Conservation (phyloP, 352 stramenopile species). For the Pythium pyrilobum region DNA sequence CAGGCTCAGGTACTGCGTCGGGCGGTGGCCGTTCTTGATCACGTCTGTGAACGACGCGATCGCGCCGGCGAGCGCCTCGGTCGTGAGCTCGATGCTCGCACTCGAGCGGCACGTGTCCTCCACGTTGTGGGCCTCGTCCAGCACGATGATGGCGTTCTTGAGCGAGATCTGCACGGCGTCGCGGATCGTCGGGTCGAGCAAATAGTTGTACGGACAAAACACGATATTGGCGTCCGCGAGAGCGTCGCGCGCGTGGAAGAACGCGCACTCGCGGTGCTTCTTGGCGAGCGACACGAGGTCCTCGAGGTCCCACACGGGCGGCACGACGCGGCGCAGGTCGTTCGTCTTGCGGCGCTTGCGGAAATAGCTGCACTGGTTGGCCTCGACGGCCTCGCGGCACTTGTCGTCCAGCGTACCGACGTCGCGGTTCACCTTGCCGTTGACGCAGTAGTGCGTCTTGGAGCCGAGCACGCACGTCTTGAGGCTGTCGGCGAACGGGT, state of each 20-base stretch:
- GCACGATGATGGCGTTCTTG: slow-evolving; percentile 68
- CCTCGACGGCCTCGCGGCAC: slow-evolving; percentile 51
- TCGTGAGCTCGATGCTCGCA: slow-evolving; percentile 70
- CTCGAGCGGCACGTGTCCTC: slow-evolving; percentile 81
- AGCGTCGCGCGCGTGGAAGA: slow-evolving; percentile 54
- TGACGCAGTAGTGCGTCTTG: slow-evolving; percentile 78
- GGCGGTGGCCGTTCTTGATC: slow-evolving; percentile 57
- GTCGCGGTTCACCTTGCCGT: slow-evolving; percentile 63
- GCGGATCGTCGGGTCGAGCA: slow-evolving; percentile 75
- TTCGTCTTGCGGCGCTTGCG: slow-evolving; percentile 50
- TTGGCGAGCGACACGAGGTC: slow-evolving; percentile 70
- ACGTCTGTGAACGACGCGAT: slow-evolving; percentile 59
- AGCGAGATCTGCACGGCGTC: slow-evolving; percentile 62
- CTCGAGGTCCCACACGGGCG: slow-evolving; percentile 82
- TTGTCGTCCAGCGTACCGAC: slow-evolving; percentile 66
- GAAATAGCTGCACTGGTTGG: slow-evolving; percentile 50
- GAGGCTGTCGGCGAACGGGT: slow-evolving; percentile 33
- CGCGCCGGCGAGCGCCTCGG: slow-evolving; percentile 35
- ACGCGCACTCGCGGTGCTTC: slow-evolving; percentile 74
- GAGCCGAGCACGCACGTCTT: slow-evolving; percentile 81
- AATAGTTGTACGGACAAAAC: slow-evolving; percentile 88
- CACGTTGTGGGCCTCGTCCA: slow-evolving; percentile 87
- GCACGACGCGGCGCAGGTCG: slow-evolving; percentile 38
- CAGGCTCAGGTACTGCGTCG: slow-evolving; percentile 31
- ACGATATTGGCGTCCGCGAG: slow-evolving; percentile 66